Percentiles rank a stretch among this genome's conserved stretches.
Evolutionary conservation across 169 alveolate genomes (phyloP).

Genomic region (Eimeria falciformis): DNA sequence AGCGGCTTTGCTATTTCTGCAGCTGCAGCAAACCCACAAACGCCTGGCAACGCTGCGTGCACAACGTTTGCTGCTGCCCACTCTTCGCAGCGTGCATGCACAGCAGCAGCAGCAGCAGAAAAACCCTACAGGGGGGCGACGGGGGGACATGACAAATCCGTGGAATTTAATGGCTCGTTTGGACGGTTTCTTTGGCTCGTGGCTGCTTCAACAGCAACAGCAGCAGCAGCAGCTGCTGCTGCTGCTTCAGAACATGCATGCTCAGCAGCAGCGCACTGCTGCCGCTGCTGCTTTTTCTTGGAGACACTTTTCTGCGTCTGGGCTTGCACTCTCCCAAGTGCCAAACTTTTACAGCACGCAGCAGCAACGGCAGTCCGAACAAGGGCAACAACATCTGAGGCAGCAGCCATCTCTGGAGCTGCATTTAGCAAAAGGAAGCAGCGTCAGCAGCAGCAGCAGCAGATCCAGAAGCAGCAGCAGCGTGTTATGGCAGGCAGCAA

Average conservation of each 20-base stretch:
- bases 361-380: conserved; percentile 8
- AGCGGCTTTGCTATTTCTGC: conserved; percentile 55
- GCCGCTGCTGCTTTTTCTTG: conserved; percentile 17
- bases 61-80: background rate
- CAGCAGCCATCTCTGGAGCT: conserved; percentile 4
- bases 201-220: conserved; percentile 57
- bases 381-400: conserved; percentile 1
- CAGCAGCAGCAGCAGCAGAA: background rate
- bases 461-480: background rate
- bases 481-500: conserved; percentile 38
- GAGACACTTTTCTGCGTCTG: background rate
- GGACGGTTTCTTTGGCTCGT: conserved; percentile 20
- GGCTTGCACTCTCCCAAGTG: background rate
- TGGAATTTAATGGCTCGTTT: conserved; percentile 39
- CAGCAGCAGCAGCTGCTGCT: background rate
- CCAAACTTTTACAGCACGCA: background rate
- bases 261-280: conserved; percentile 19
- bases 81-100: conserved; percentile 54
- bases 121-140: background rate
- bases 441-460: conserved; percentile 12
- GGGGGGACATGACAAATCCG: conserved; percentile 4
- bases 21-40: conserved; percentile 56
- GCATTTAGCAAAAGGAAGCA: conserved; percentile 7
- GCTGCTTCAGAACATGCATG: background rate
- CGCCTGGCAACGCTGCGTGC: conserved; percentile 42